phyloP scores from a whole-genome alignment of 2,329 filamentous ascomycete species.

The Botrytis sinoallii region DNA sequence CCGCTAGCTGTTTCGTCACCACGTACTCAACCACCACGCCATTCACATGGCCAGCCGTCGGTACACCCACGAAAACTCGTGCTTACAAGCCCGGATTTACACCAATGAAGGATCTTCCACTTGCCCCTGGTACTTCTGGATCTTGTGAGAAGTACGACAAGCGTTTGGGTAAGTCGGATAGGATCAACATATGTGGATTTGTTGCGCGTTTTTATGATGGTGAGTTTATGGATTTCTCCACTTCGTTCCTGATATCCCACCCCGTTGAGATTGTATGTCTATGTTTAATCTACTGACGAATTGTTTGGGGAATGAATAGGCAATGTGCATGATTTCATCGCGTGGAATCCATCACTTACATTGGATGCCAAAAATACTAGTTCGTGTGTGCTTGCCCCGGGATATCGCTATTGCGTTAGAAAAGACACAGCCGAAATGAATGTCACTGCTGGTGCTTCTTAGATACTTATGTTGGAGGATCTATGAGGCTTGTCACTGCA shows the following conservation, averaged over 20 bases:
- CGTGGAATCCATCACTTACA: neutral
- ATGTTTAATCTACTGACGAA: neutral
- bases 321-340: neutral
- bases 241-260: neutral
- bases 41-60: neutral
- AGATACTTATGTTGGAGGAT: too few relatives aligned
- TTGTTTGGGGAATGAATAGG: neutral
- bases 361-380: neutral
- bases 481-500: neutral
- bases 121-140: neutral
- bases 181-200: rapidly evolving
- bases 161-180: neutral
- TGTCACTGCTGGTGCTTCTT: neutral
- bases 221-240: too few relatives aligned
- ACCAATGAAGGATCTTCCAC: neutral
- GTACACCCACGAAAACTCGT: neutral
- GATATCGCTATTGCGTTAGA: neutral
- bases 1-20: neutral
- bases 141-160: neutral
- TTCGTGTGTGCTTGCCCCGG: neutral
- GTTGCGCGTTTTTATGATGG: neutral
- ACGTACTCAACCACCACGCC: neutral
- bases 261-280: neutral
- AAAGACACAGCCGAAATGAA: neutral
- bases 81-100: neutral